phyloP scores from a whole-genome alignment of 2,329 filamentous ascomycete genomes.

The Gnomoniopsis sp. region DNA sequence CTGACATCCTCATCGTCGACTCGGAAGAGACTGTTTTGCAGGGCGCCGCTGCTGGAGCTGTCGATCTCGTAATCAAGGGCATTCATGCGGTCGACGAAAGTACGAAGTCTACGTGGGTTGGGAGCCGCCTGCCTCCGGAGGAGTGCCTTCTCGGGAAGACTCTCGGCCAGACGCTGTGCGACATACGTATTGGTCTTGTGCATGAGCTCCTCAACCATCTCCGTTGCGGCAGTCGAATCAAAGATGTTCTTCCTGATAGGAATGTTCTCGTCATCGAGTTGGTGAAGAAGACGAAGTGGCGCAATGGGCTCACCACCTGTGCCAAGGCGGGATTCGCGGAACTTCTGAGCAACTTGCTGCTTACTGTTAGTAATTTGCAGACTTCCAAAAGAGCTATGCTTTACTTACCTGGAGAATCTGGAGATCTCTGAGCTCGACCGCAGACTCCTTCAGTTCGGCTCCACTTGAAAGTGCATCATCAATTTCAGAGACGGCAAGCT shows the following conservation, averaged over 20 bases:
- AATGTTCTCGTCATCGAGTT: slow-evolving; percentile 96
- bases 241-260: slow-evolving; percentile 97
- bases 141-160: slow-evolving; percentile 86
- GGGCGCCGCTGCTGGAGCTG: slow-evolving; percentile 78
- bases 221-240: slow-evolving; percentile 81
- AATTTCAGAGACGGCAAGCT: slow-evolving; percentile 80
- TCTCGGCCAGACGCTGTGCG: slow-evolving; percentile 75
- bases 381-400: not conserved
- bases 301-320: slow-evolving; percentile 77
- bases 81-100: slow-evolving; percentile 89
- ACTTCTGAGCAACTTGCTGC: slow-evolving; percentile 77
- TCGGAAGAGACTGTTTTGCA: slow-evolving; percentile 94
- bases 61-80: slow-evolving; percentile 89
- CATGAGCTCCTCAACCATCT: slow-evolving; percentile 91
- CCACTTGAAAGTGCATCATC: slow-evolving; percentile 72
- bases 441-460: slow-evolving; percentile 59
- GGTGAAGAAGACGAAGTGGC: slow-evolving; percentile 83
- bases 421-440: slow-evolving; percentile 70
- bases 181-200: slow-evolving; percentile 91
- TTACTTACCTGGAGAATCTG: slow-evolving; percentile 68
- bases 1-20: slow-evolving; percentile 84
- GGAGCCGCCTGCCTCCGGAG: slow-evolving; percentile 83
- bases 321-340: slow-evolving; percentile 82
- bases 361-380: slow-evolving; percentile 20
- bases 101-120: slow-evolving; percentile 82